Evolutionary conservation across 2,329 filamentous ascomycete species (phyloP).

Genomic region (Colletotrichum sp.): DNA sequence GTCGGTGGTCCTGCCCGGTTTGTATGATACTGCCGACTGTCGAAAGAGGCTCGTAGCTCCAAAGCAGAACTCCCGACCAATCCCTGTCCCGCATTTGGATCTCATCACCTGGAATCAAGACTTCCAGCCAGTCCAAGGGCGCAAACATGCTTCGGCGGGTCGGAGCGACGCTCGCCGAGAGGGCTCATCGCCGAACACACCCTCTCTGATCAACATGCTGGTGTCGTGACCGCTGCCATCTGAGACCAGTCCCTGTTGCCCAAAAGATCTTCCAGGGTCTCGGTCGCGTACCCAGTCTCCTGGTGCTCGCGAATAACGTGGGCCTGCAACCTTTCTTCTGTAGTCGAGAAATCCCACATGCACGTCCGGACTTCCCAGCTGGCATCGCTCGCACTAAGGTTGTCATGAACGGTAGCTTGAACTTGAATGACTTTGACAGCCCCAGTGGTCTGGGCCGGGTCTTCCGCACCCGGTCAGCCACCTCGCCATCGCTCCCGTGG

Average conservation of each 20-base stretch:
- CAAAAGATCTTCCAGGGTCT: background rate
- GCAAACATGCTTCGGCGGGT: background rate
- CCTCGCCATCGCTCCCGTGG: slow-evolving; percentile 7
- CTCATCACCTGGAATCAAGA: background rate
- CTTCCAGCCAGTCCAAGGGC: background rate
- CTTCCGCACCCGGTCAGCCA: slow-evolving; percentile 10
- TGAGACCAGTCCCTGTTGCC: background rate
- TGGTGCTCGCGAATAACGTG: background rate
- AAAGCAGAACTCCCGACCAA: background rate
- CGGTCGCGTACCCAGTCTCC: background rate
- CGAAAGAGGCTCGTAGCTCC: background rate
- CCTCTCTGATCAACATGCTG: background rate
- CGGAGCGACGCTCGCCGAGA: background rate
- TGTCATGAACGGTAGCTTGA: background rate
- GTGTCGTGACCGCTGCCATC: background rate
- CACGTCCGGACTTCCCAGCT: background rate
- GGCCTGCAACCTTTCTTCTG: background rate
- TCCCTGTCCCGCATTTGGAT: background rate
- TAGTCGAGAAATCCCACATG: background rate
- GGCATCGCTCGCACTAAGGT: background rate
- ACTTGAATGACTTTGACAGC: background rate
- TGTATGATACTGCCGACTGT: background rate
- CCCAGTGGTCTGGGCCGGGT: background rate
- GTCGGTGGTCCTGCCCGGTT: background rate
- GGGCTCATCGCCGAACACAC: background rate